Evolutionary conservation across 1,139 yeast genomes (phyloP), one percentile per base, ranked within the genome.

Genomic region (Pichia kudriavzevii): DNA sequence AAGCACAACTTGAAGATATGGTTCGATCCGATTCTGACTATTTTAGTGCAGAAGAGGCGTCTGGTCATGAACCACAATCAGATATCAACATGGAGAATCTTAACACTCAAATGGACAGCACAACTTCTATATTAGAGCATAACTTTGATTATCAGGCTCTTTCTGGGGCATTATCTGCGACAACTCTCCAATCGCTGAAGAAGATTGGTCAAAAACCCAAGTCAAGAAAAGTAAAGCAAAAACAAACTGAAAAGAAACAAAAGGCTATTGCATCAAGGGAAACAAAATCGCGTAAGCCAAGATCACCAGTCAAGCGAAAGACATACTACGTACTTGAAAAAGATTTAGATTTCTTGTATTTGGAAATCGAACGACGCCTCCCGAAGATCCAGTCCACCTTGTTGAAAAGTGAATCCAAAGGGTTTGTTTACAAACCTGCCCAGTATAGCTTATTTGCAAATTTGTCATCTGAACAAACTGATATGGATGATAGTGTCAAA

Each of bases 391-490:
- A 32, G 12, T 23, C 39, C 35, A 21, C 26, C 13, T 12, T 38
- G 6, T 9, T 16, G 7, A 42, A 39, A 16, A 20, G 28, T 2
- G 43, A 35, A 25, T 12, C 34, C 2, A 36, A 36, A 19, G 47
- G 47, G 6, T 40, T 43, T 25, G 21, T 16, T 15, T 44, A 45
- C 22, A 44, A 41, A 26, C 48, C 48, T 4, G 39, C 47, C 2
- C 44, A 42, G 14, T 41, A 33, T 23, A 18, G 31, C 2, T 16
- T 42, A 22, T 40, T 41, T 24, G 18, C 32, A 11, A 20, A 28
- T 9, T 28, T 40, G 7, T 11, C 32, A 3, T 43, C 31, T 7
- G 24, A 18, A 10, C 28, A 13, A 2, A 17, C 28, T 3, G 32
- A 19, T 7, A 26, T 28, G 14, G 37, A 36, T 14, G 8, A 22